Evolutionary conservation across 805 yeast species (phyloP), one percentile per base, ranked within the genome.

Genomic region (Ogataea neopini): DNA sequence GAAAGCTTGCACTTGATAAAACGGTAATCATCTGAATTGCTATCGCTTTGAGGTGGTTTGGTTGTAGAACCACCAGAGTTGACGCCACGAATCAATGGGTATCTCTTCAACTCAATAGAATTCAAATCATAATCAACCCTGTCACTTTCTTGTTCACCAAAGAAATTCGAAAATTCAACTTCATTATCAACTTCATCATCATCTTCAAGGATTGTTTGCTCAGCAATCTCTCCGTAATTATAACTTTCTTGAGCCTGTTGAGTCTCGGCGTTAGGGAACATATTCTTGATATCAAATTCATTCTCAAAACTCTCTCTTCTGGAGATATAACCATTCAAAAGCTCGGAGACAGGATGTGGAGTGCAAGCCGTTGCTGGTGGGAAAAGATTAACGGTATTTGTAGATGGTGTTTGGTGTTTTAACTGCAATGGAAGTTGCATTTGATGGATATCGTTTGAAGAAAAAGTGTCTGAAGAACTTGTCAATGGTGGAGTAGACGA

Each of bases 21-120:
- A 56, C 20, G 70, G 60, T 34, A 63, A 53, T 22, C 69, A 54
- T 30, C 51, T 9, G 26, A 46, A 29, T 32, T 47, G 26, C 57
- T 53, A 7, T 66, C 57, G 6, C 68, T 43, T 11, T 72, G 75
- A 19, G 85, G 85, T 2, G 85, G 84, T 45, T 76, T 71, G 1
- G 82, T 75, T 11, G 73, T 67, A 28, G 78, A 67, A 0, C 85
- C 84, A 17, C 86, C 85, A 3, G 83, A 79, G 26, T 79, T 74
- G 6, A 79, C 66, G 11, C 86, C 86, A 51, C 86, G 68, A 6
- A 79, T 70, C 4, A 81, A 74, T 29, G 76, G 70, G 54, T 68
- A 77, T 28, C 67, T 48, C 20, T 53, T 51, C 18, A 47, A 45
- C 28, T 48, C 23, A 20, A 52, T 49, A 8, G 56, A 28, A 26